Base-by-base conservation (phyloP, 768 basidiomycete species). In the Pleurotus tuoliensis region DNA sequence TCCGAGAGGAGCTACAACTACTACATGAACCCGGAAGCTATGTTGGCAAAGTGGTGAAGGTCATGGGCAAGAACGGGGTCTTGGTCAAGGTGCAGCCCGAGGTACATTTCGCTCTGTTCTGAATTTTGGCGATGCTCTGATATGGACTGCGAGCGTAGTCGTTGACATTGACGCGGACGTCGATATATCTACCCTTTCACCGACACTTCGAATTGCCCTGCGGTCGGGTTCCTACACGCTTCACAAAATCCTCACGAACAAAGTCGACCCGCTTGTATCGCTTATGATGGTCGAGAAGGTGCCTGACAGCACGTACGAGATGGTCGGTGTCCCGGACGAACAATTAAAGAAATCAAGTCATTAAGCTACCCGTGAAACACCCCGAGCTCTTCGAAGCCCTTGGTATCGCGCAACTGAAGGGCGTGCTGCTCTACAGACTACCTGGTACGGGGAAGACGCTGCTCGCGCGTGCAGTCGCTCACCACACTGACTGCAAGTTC, bases 201-300 rank as follows among this genome's bases (percentile, higher is more conserved):
- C 94, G 7, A 86, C 90, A 5, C 83, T 94, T 39, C 94, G 96
- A 55, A 90, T 99, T 55, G 94, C 96, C 15, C 88, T 99, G 57
- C 92, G 95, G 48, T 95, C 94, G 57, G 96, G 98, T 69, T 92
- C 87, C 3, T 98, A 98, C 73, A 92, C 92, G 46, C 89, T 98
- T 60, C 96, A 98, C 81, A 94, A 92, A 71, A 91, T 98, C 63
- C 78, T 98, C 0, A 94, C 94, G 0, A 97, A 94, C 78, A 98
- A 99, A 75, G 90, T 98, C 64, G 97, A 98, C 71, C 96, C 97
- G 3, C 86, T 98, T 40, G 95, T 98, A 27, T 97, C 94, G 16
- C 84, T 98, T 60, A 98, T 98, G 97, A 98, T 98, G 95, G 96
- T 98, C 9, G 96, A 99, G 75, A 99, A 99, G 71, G 96, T 98